Evolutionary conservation across 306 rosid species (phyloP).

Genomic region (Benincasa hispida): DNA sequence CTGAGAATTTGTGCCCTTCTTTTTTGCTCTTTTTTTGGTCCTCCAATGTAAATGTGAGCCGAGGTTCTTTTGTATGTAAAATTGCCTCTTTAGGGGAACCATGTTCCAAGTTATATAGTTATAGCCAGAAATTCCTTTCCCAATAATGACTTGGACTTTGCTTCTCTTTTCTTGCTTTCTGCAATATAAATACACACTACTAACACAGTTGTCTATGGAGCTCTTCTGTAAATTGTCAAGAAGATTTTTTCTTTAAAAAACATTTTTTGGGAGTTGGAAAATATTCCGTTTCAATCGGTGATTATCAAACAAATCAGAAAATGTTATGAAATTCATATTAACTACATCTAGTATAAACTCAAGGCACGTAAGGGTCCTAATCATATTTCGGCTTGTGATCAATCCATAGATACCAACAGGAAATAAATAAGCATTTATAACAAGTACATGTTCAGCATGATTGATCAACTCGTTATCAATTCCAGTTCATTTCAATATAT

Average conservation of each 20-base stretch:
- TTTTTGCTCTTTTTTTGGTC: not conserved
- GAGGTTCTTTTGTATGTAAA: slow-evolving; percentile 19
- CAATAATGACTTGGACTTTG: not conserved
- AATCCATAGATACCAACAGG: not conserved
- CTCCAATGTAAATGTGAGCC: slow-evolving; percentile 34
- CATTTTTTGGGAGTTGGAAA: too few species aligned
- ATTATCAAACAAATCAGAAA: too few species aligned
- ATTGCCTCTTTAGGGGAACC: slow-evolving; percentile 29
- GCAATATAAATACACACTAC: not conserved
- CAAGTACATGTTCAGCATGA: too few species aligned
- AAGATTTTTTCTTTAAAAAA: too few species aligned
- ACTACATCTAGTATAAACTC: too few species aligned
- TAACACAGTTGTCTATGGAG: not conserved
- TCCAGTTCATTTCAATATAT: too few species aligned
- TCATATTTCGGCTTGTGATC: not conserved
- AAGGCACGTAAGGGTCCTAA: not conserved
- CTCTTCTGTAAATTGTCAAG: not conserved
- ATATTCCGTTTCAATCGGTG: too few species aligned
- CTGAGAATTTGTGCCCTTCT: slow-evolving; percentile 13
- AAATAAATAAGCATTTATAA: too few species aligned
- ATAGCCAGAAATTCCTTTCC: not conserved
- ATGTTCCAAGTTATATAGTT: slow-evolving; percentile 14
- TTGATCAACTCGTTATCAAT: too few species aligned
- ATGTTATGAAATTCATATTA: too few species aligned
- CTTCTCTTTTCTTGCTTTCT: not conserved